Base-by-base conservation (phyloP, 495 filamentous ascomycete genomes). In the Xylaria castorea region DNA sequence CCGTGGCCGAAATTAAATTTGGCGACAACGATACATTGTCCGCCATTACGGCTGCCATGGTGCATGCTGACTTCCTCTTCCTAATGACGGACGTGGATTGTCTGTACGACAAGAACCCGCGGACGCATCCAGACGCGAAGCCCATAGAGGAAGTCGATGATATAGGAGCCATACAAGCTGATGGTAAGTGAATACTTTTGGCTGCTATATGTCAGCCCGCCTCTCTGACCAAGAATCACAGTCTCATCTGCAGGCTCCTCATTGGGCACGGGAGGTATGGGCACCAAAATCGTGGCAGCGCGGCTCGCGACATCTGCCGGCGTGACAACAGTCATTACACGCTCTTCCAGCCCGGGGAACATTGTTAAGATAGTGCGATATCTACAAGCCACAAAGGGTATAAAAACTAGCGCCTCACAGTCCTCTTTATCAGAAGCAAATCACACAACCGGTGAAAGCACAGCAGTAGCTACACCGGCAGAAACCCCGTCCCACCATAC, bases 61-160 rank as follows among this genome's bases (percentile, higher is more conserved):
- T 98, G 73, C 94, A 97, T 78, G 96, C 96, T 57, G 94, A 99
- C 80, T 95, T 97, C 75, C 89, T 99, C 18, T 99, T 99, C 81
- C 86, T 99, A 55, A 99, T 99, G 96, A 99, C 96, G 12, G 96
- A 99, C 78, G 96, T 99, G 53, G 96, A 99, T 79, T 98, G 94
- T 77, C 86, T 99, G 20, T 99, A 98, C 80, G 94, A 97, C 77
- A 94, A 95, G 75, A 99, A 99, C 74, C 96, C 96, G 0, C 87
- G 96, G 22, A 92, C 88, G 11, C 83, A 97, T 74, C 90, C 93
- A 1, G 92, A 97, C 73, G 96, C 96, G 22, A 85, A 92, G 77
- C 89, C 96, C 1, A 97, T 99, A 74, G 93, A 97, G 75, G 92
- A 97, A 1, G 94, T 99, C 8, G 92, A 96, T 61, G 95, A 98